Conservation (phyloP, 305 asterid species). For the Fraxinus platypoda region DNA sequence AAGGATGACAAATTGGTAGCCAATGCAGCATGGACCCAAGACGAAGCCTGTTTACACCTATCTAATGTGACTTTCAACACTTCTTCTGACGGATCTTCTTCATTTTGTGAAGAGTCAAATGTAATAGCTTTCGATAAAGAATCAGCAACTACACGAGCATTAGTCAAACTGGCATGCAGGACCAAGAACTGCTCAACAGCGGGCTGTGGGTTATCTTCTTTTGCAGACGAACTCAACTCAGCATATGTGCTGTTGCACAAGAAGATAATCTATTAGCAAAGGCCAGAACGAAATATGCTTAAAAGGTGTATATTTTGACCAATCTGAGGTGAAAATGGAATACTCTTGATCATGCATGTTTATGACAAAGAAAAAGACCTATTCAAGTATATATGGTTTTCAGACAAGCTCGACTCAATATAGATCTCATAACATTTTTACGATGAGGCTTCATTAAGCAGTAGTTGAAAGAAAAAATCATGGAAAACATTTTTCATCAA, state of each 20-base stretch:
- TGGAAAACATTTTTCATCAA: not conserved
- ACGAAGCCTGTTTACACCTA: conserved; percentile 70
- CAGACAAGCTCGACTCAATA: not conserved
- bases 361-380: not conserved
- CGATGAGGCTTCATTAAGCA: not conserved
- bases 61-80: conserved; percentile 51
- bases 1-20: conserved; percentile 74
- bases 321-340: not conserved
- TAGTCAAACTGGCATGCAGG: conserved; percentile 64
- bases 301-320: not conserved
- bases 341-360: not conserved
- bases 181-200: conserved; percentile 85
- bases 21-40: conserved; percentile 90
- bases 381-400: not conserved
- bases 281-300: not conserved
- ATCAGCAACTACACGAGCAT: conserved; percentile 67
- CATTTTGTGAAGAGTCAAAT: conserved; percentile 42
- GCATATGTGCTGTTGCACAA: conserved; percentile 63
- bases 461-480: not conserved
- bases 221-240: conserved; percentile 77
- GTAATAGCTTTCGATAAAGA: conserved; percentile 57
- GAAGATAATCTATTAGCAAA: not conserved
- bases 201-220: conserved; percentile 87
- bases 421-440: not conserved
- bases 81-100: conserved; percentile 71